Evolutionary conservation across 495 filamentous ascomycete species (phyloP), one percentile per base, ranked within the genome.

Genomic region (Pseudoneurospora amorphoporcata): DNA sequence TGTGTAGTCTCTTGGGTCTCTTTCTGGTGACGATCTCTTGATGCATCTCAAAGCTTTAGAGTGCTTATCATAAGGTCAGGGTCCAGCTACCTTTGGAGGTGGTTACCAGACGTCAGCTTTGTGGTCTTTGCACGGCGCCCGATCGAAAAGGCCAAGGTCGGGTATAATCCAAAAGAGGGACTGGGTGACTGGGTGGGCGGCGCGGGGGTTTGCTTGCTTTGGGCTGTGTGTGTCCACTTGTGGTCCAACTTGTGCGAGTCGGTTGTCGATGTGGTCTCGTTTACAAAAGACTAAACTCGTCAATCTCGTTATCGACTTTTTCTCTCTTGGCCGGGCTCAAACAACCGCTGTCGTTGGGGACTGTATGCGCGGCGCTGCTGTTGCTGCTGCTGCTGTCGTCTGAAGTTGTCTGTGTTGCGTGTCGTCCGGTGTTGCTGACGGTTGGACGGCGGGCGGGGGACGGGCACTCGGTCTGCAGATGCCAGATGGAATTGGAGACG

Each of bases 311-410:
- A 65, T 65, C 53, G 53, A 65, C 29, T 35, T 8, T 12, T 40
- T 6, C 8, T 40, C 8, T 40, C 39, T 61, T 58, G 47, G 12
- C 47, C 47, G 47, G 23, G 23, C 29, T 61, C 53, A 61, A 32
- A 65, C 14, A 65, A 65, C 53, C 53, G 5, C 14, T 5, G 35
- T 37, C 35, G 35, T 37, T 37, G 35, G 35, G 70, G 53, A 38
- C 23, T 23, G 43, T 43, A 71, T 58, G 53, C 35, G 42, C 39
- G 35, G 42, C 42, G 40, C 42, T 37, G 42, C 19, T 69, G 23
- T 38, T 47, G 42, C 71, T 74, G 73, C 73, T 79, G 47, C 79
- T 78, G 68, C 73, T 73, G 68, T 77, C 78, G 14, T 77, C 78
- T 17, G 78, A 76, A 35, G 79, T 75, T 69, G 73, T 65, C 53